phyloP scores from a whole-genome alignment of 1,139 yeast genomes.

The Sugiyamaella grinbergsii region DNA sequence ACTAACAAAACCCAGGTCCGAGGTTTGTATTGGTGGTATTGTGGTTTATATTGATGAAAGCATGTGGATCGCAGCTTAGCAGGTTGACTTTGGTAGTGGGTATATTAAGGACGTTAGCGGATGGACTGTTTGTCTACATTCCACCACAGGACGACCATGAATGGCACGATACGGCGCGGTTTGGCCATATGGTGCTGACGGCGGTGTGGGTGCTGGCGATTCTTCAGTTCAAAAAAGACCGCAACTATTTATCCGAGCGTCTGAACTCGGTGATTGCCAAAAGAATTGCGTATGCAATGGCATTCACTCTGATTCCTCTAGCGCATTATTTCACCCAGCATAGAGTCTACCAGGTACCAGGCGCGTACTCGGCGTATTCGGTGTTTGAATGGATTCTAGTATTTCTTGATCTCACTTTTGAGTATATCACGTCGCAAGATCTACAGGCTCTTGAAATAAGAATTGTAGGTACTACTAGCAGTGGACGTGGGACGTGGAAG shows the following conservation, averaged over 20 bases:
- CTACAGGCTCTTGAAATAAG: constrained; percentile 12
- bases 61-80: constrained; percentile 10
- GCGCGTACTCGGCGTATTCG: constrained; percentile 81
- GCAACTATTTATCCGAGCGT: constrained; percentile 7
- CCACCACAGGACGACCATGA: constrained; percentile 16
- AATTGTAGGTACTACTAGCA: too few relatives aligned
- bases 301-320: constrained; percentile 56
- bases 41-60: constrained; percentile 53
- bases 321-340: constrained; percentile 79
- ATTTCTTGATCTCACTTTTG: constrained; percentile 70
- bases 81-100: constrained; percentile 11
- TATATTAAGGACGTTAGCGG: constrained; percentile 13
- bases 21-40: constrained; percentile 71
- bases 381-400: constrained; percentile 80
- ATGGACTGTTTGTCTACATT: constrained; percentile 13
- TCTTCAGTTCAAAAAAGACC: constrained; percentile 3
- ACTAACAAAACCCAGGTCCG: constrained; percentile 51
- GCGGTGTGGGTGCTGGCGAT: constrained; percentile 9
- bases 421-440: constrained; percentile 34
- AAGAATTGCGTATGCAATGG: constrained; percentile 15
- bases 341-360: constrained; percentile 69
- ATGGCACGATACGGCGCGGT: constrained; percentile 16
- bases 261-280: not conserved
- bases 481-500: too few relatives aligned
- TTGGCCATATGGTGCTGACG: constrained; percentile 14